Conservation (phyloP, 2,329 filamentous ascomycete genomes). For the Aspergillus ruber region DNA sequence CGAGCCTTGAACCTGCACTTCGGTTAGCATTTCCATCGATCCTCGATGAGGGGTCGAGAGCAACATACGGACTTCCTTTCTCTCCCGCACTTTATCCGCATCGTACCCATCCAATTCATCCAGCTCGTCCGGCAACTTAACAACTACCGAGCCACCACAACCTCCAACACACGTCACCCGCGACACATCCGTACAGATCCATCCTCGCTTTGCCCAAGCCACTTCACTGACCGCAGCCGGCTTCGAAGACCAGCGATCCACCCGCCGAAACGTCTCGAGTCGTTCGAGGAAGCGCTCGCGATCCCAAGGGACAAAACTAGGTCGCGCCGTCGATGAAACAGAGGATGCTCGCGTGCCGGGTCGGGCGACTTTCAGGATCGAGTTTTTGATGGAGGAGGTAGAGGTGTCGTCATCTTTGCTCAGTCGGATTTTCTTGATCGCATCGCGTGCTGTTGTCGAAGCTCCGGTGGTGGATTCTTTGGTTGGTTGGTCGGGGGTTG, state of each 20-base stretch:
- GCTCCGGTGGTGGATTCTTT: slow-evolving; percentile 11
- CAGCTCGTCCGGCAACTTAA: slow-evolving; percentile 67
- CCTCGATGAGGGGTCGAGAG: neutral
- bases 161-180: slow-evolving; percentile 74
- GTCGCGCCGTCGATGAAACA: slow-evolving; percentile 33
- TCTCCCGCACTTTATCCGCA: slow-evolving; percentile 35
- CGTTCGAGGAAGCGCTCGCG: slow-evolving; percentile 73
- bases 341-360: slow-evolving; percentile 23
- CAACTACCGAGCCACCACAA: slow-evolving; percentile 76
- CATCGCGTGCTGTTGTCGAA: slow-evolving; percentile 19
- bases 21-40: neutral
- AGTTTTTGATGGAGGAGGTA: slow-evolving; percentile 17
- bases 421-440: slow-evolving; percentile 31
- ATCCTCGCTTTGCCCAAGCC: slow-evolving; percentile 89
- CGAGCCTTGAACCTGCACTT: slow-evolving; percentile 56
- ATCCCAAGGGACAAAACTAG: slow-evolving; percentile 81
- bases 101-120: slow-evolving; percentile 45
- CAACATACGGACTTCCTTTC: slow-evolving; percentile 38
- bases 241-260: slow-evolving; percentile 91
- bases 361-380: slow-evolving; percentile 21
- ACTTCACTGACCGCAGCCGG: slow-evolving; percentile 80
- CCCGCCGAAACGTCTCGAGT: slow-evolving; percentile 80
- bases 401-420: slow-evolving; percentile 16
- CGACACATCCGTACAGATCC: slow-evolving; percentile 77
- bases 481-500: slow-evolving; percentile 12